Percentiles rank a stretch among this genome's conserved stretches.
Evolutionary conservation across 2,329 filamentous ascomycete genomes (phyloP).

Genomic region (Tolypocladium endophyticum): DNA sequence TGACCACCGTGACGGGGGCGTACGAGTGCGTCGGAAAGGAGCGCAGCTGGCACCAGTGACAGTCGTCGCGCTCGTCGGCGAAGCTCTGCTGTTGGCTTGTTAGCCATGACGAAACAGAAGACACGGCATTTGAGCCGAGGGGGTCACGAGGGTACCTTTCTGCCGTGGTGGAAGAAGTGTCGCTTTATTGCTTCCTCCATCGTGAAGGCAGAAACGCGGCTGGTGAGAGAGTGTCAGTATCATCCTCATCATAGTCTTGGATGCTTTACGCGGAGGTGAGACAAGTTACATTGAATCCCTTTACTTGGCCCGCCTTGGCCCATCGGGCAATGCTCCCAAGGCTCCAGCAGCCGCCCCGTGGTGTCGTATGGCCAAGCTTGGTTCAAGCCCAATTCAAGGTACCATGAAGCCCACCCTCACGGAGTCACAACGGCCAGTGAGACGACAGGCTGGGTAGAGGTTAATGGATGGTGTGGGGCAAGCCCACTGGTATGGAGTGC

Average conservation of each 20-base stretch:
- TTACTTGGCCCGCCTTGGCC: too few species aligned
- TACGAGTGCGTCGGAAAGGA: constrained; percentile 36
- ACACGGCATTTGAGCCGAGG: neutral
- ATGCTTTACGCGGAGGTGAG: too few species aligned
- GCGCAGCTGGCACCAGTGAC: constrained; percentile 53
- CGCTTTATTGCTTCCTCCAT: constrained; percentile 36
- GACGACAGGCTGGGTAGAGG: neutral
- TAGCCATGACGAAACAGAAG: neutral
- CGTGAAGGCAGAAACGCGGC: neutral
- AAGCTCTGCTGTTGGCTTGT: constrained; percentile 14
- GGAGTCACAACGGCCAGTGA: neutral
- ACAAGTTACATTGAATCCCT: too few species aligned
- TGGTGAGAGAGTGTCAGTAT: neutral
- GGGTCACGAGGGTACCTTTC: constrained; percentile 14
- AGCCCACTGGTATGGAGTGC: neutral
- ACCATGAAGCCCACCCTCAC: neutral
- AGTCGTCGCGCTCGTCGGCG: constrained; percentile 30
- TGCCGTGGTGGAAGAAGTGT: constrained; percentile 41
- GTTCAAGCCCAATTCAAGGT: neutral
- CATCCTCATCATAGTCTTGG: neutral
- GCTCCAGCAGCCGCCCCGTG: neutral
- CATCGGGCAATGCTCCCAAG: neutral
- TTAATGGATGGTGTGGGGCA: neutral
- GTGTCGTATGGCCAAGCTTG: neutral
- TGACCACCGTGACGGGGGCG: constrained; percentile 52